These are phyloP conservation scores for Tanacetum coccineum DNA, from an alignment of 129 eudicot genomes.

Conservation along the genomic window DNA sequence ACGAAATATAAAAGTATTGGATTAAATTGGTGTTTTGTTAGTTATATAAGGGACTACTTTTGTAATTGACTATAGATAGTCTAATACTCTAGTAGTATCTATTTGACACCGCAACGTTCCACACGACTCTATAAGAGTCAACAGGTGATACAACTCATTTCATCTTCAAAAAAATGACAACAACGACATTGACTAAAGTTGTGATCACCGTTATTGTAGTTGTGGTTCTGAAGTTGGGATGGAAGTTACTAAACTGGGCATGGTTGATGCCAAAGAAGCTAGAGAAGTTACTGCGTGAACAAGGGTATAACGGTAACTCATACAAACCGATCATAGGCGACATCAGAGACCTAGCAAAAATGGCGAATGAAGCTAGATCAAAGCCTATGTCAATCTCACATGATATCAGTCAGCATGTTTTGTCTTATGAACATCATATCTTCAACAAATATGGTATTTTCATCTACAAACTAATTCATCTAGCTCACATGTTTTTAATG, in stretches of 20 bases:
- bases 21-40: no score
- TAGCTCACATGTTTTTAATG: no score
- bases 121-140: no score
- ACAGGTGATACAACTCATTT: no score
- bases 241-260: not conserved
- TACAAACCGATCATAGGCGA: not conserved
- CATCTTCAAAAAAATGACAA: no score
- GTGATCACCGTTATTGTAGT: not conserved
- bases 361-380: not conserved
- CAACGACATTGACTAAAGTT: not conserved
- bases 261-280: not conserved
- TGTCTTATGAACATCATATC: no score
- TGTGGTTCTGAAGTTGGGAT: not conserved
- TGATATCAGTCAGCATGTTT: not conserved
- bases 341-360: not conserved
- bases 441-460: not conserved
- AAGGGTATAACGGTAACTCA: not conserved
- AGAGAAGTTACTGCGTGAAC: not conserved
- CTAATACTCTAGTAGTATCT: no score
- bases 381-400: not conserved
- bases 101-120: no score
- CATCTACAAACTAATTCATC: no score
- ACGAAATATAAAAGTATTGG: no score
- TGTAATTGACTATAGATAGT: no score
- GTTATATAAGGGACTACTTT: no score